phyloP scores from a whole-genome alignment of 495 filamentous ascomycete genomes.

The Cladorrhinum samala region DNA sequence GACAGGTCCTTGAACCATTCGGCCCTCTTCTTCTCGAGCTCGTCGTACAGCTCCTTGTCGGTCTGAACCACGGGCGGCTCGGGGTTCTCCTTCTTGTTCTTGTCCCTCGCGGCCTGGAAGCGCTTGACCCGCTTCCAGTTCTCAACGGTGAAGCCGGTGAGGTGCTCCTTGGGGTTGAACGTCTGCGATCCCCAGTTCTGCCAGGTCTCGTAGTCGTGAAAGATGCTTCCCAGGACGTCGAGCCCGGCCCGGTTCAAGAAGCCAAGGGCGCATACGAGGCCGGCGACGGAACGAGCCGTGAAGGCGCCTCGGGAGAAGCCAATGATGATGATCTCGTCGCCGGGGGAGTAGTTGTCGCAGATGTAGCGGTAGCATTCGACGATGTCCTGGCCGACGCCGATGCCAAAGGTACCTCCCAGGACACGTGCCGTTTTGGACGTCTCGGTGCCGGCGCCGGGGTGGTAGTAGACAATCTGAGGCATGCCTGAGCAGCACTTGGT shows the following conservation, averaged over 20 bases:
- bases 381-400: slow-evolving; percentile 29
- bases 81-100: neutral
- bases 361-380: slow-evolving; percentile 56
- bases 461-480: slow-evolving; percentile 18
- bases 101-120: slow-evolving; percentile 14
- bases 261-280: slow-evolving; percentile 51
- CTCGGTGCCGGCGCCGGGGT: slow-evolving; percentile 14
- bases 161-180: slow-evolving; percentile 17
- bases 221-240: slow-evolving; percentile 49
- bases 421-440: slow-evolving; percentile 6
- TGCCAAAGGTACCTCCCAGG: slow-evolving; percentile 1
- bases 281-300: slow-evolving; percentile 53
- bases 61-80: neutral
- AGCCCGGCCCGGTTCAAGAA: slow-evolving; percentile 53
- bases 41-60: neutral
- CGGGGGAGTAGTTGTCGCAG: slow-evolving; percentile 49
- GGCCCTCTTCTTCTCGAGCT: neutral
- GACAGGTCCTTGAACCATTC: neutral
- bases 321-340: slow-evolving; percentile 59
- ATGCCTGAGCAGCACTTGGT: neutral
- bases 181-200: slow-evolving; percentile 10
- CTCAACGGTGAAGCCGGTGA: slow-evolving; percentile 13
- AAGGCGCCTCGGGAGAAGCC: slow-evolving; percentile 65
- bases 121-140: slow-evolving; percentile 18
- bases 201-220: slow-evolving; percentile 35